Evolutionary conservation across 176 grass and related monocot species (phyloP), one percentile per base, ranked within the genome.

Genomic region (Juncus inflexus): DNA sequence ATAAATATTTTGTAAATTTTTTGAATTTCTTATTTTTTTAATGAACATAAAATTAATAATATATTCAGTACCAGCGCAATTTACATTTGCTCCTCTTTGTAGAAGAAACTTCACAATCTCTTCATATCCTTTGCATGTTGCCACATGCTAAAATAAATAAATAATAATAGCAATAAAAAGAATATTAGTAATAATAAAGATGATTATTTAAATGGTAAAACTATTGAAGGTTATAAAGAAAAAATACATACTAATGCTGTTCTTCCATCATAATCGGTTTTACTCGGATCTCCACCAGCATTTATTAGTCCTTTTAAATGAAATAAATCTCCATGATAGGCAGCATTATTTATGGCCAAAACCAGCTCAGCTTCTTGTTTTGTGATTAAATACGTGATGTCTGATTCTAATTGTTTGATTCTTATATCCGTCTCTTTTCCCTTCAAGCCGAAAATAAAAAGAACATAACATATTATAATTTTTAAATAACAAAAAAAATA

Each of bases 241-340:
- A 56, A 51, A 49, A 62, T 35, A 78, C 81, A 8, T 75, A 96
- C 91, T 50, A 96, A 58, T 42, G 87, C 77, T 12, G 84, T 96
- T 74, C 91, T 85, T 6, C 91, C 84, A 57, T 96, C 73, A n/a
- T 96, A 88, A 50, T 91, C 79, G 2, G 63, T 16, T 88, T 71
- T 96, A 66, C 74, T 96, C 15, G 87, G 91, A 81, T 96, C 87
- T 28, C 81, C 91, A 87, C 91, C 91, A 42, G 82, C 84, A 67
- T 74, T 86, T 52, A 96, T 86, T 47, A 91, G 80, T 28, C 70
- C 72, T 77, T 88, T 88, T 38, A 96, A 49, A 78, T 72, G 77
- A 51, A 60, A 63, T 15, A 96, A 55, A 28, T 96, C 87, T 50
- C 87, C 87, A 73, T 88, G 74, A 68, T 96, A 91, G 42, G 87